A percentile compares a stretch with the other conserved stretches of the same genome.
These are phyloP conservation scores for Ceratocystis alfenasii DNA, from an alignment of 2,329 filamentous ascomycete genomes.

Conservation along the genomic window DNA sequence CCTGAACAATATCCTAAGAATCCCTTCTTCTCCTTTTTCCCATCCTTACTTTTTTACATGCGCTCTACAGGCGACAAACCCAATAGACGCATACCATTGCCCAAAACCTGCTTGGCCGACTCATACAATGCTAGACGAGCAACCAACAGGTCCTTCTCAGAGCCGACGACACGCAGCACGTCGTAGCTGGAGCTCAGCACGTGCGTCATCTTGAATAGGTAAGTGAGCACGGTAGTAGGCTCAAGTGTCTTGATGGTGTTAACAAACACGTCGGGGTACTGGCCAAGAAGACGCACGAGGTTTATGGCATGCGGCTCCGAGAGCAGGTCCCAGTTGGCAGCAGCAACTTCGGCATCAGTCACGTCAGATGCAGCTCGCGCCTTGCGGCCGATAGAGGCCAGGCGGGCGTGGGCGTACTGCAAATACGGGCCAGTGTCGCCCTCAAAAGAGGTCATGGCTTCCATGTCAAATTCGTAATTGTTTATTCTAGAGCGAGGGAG, in stretches of 20 bases:
- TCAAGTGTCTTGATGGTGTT: slow-evolving; percentile 79
- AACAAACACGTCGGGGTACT: slow-evolving; percentile 74
- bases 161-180: slow-evolving; percentile 69
- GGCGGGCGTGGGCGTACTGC: slow-evolving; percentile 68
- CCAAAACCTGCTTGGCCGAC: slow-evolving; percentile 59
- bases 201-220: slow-evolving; percentile 81
- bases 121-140: slow-evolving; percentile 70
- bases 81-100: slow-evolving; percentile 72
- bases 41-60: slow-evolving; percentile 15
- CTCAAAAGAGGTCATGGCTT: slow-evolving; percentile 72
- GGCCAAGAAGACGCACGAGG: slow-evolving; percentile 61
- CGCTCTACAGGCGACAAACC: slow-evolving; percentile 63
- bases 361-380: slow-evolving; percentile 44
- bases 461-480: slow-evolving; percentile 64
- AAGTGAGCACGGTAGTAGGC: slow-evolving; percentile 46
- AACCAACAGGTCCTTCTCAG: slow-evolving; percentile 56
- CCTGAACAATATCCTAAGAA: slow-evolving; percentile 1
- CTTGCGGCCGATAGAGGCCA: slow-evolving; percentile 51
- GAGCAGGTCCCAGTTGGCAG: slow-evolving; percentile 55
- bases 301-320: slow-evolving; percentile 61
- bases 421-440: slow-evolving; percentile 77
- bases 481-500: slow-evolving; percentile 38
- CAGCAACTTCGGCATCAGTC: slow-evolving; percentile 44
- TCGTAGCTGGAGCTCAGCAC: slow-evolving; percentile 69
- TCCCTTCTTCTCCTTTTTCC: neutral